These are phyloP conservation scores for Ceratocystis ficicola DNA, from an alignment of 2,329 filamentous ascomycete species.

Conservation along the genomic window DNA sequence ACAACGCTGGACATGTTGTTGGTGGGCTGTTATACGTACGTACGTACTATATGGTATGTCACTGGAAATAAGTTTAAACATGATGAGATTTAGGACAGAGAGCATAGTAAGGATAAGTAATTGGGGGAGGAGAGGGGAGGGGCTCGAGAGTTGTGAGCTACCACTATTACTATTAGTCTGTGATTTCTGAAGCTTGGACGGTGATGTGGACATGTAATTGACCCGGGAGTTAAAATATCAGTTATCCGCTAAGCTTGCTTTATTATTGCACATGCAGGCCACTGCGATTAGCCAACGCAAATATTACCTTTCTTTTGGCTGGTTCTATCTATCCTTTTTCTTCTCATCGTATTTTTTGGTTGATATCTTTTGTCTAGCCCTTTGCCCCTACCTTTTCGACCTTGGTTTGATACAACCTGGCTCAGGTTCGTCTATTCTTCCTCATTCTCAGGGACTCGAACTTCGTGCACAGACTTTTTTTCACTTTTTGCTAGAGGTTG, in stretches of 20 bases:
- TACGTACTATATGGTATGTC: too few species aligned
- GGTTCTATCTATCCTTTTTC: background rate
- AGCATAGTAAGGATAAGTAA: background rate
- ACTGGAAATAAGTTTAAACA: too few species aligned
- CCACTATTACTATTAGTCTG: too few species aligned
- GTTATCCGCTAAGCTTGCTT: too few species aligned
- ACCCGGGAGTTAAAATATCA: too few species aligned
- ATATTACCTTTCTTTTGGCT: background rate
- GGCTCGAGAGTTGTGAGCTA: too few species aligned
- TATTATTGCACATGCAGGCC: too few species aligned
- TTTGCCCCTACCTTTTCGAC: background rate
- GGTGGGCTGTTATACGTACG: background rate
- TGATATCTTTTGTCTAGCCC: background rate
- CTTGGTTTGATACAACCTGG: background rate
- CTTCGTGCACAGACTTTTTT: background rate
- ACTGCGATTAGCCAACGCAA: too few species aligned
- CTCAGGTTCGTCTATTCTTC: background rate
- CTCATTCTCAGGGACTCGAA: background rate
- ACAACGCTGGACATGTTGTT: background rate
- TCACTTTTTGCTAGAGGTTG: background rate
- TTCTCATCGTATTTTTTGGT: background rate
- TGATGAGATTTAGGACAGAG: background rate
- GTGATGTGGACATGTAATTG: too few species aligned
- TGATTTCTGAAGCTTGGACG: too few species aligned
- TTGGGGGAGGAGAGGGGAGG: too few species aligned